Evolutionary conservation across 192 early-diverging fungal genomes (phyloP), one percentile per base, ranked within the genome.

Genomic region (Funneliformis mosseae): DNA sequence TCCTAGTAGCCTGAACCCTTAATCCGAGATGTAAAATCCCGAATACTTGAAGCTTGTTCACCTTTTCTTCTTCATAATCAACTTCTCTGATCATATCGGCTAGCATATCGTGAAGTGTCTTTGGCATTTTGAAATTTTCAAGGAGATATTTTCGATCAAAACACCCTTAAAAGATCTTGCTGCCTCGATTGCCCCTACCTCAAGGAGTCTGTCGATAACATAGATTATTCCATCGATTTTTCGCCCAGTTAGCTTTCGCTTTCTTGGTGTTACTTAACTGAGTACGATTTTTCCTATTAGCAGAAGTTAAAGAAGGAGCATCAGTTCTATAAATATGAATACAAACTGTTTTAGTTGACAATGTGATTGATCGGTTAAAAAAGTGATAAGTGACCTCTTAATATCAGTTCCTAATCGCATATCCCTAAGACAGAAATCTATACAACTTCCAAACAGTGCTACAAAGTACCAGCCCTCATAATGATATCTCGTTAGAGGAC

Each of bases 191-290:
- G 1, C 18, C 2, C 10, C 43, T 8, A 75, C 27, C 4, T 75
- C 0, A 50, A 50, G 48, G 33, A 59, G 23, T 8, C 10, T 60
- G 0, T 60, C 6, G 2, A 59, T 27, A 39, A 50, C 38, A 12
- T 75, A 75, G 23, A 75, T 27, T 75, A 75, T 75, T 41, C 48
- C 48, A 41, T 48, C 73, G 14, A 55, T 74, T 9, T 59, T 59
- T 21, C 41, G 21, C 8, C n/a, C 41, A 50, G 43, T 74, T 18
- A 74, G 21, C 41, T 74, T 74, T 46, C n/a, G n/a, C 71, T 74
- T 67, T 33, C 4, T 27, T 67, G 45, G 33, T 74, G 18, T 74
- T 42, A 28, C 6, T 41, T 46, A 28, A 10, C 71, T 41, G 69
- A 70, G 3, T 16, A 42, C 16, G 71, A 46, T 73, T 73, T 33